phyloP scores from a whole-genome alignment of 1,284 basidiomycete species.

The Kwoniella shivajii region DNA sequence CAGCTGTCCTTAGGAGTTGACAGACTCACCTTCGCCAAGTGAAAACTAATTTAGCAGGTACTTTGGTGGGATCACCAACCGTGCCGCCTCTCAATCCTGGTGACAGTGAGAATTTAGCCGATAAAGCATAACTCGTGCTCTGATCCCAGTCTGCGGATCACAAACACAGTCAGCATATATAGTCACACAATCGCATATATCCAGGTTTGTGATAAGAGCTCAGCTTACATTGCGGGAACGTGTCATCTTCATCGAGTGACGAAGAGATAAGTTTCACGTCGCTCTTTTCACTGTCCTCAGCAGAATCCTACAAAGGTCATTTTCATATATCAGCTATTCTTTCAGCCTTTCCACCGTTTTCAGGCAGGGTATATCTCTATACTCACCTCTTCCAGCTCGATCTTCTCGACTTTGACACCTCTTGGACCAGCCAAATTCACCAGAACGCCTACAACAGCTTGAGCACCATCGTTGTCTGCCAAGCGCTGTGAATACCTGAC shows the following conservation, averaged over 20 bases:
- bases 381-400: constrained; percentile 11
- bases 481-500: constrained; percentile 18
- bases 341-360: too few relatives aligned
- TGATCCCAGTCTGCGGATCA: constrained; percentile 28
- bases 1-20: neutral
- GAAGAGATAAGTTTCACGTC: constrained; percentile 16
- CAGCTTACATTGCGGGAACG: constrained; percentile 24
- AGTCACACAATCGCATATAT: constrained; percentile 16
- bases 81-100: constrained; percentile 15
- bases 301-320: too few relatives aligned
- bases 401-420: constrained; percentile 15
- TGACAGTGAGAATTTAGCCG: constrained; percentile 25
- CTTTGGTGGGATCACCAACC: neutral
- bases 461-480: constrained; percentile 6
- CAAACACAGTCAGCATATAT: constrained; percentile 27
- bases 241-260: constrained; percentile 6
- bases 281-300: neutral
- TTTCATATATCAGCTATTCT: too few relatives aligned
- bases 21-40: constrained; percentile 29
- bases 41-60: constrained; percentile 26
- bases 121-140: constrained; percentile 20
- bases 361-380: too few relatives aligned
- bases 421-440: constrained; percentile 17
- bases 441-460: constrained; percentile 15
- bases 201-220: constrained; percentile 15